Evolutionary conservation across 2,329 filamentous ascomycete species (phyloP), one percentile per base, ranked within the genome.

Genomic region (Colletotrichum sp.): DNA sequence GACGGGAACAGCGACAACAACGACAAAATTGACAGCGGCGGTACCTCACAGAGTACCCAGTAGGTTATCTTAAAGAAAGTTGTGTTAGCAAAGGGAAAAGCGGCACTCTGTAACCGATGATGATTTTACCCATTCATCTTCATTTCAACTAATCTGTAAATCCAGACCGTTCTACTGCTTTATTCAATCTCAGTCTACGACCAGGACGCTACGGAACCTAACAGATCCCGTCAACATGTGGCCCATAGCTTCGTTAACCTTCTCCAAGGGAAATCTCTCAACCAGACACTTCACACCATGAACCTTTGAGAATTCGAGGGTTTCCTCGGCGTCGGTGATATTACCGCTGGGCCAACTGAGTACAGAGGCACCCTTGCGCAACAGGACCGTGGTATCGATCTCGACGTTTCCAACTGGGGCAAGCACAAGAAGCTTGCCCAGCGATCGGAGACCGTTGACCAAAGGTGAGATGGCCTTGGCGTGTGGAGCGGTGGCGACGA

Each of bases 231-330:
- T 83, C 4, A 79, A n/a, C 63, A 88, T 81, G 70, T 82, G 82
- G 30, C 89, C 84, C 12, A 89, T 82, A 0, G 89, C 89, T 74
- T 87, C 82, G 18, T 86, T 82, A 1, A 85, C 86, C 49, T 91
- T 86, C 0, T 82, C 88, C 75, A 95, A 85, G 0, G 91, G 88
- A 80, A 91, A 95, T 79, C 86, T 92, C 86, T 95, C 90, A 26
- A 93, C 85, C 82, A 94, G 86, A 63, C 93, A 93, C 83, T 90
- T 90, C 77, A 95, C 89, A 6, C 87, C 87, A 79, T 95, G 92
- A 16, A 87, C 83, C 74, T 88, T 85, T 0, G 93, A 90, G 80
- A 95, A 95, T 3, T 87, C 87, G 67, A 95, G 89, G 74, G 94
- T 93, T 79, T 94, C 91, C 80, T 92, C 90, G 71, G 89, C 88